phyloP scores from a whole-genome alignment of 2,329 filamentous ascomycete species.

The Hymenoscyphus linearis region DNA sequence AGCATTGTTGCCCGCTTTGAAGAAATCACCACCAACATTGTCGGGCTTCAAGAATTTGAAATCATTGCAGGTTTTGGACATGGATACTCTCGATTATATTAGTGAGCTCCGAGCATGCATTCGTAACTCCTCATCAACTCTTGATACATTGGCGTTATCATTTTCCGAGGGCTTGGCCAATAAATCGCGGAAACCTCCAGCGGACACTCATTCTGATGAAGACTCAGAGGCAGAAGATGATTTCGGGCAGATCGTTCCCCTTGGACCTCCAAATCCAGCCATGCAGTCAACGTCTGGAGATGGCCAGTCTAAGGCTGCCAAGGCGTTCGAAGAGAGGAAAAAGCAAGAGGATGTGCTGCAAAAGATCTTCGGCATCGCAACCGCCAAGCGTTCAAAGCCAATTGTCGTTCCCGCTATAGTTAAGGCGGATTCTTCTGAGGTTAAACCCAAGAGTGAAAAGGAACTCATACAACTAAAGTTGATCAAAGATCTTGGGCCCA shows the following conservation, averaged over 20 bases:
- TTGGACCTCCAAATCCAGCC: conserved; percentile 28
- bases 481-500: conserved; percentile 36
- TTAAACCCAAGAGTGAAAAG: conserved; percentile 4
- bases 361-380: conserved; percentile 48
- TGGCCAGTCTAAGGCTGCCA: conserved; percentile 41
- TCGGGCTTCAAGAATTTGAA: conserved; percentile 53
- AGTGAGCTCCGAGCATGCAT: conserved; percentile 52
- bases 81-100: conserved; percentile 52
- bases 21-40: conserved; percentile 42
- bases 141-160: conserved; percentile 52
- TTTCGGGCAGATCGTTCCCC: conserved; percentile 39
- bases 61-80: conserved; percentile 51
- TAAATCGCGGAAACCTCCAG: conserved; percentile 40
- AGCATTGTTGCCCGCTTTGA: conserved; percentile 1
- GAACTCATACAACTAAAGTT: conserved; percentile 35
- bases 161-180: conserved; percentile 49
- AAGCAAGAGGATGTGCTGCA: conserved; percentile 49
- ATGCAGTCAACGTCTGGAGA: conserved; percentile 31
- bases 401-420: conserved; percentile 1
- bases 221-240: conserved; percentile 53
- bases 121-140: conserved; percentile 47
- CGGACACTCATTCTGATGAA: conserved; percentile 36
- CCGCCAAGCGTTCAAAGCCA: conserved; percentile 25
- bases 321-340: conserved; percentile 49
- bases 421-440: conserved; percentile 3